Percentiles rank a stretch among this genome's conserved stretches.
These are phyloP conservation scores for Thymus mandschuricus DNA, from an alignment of 257 asterid species.

Conservation along the genomic window DNA sequence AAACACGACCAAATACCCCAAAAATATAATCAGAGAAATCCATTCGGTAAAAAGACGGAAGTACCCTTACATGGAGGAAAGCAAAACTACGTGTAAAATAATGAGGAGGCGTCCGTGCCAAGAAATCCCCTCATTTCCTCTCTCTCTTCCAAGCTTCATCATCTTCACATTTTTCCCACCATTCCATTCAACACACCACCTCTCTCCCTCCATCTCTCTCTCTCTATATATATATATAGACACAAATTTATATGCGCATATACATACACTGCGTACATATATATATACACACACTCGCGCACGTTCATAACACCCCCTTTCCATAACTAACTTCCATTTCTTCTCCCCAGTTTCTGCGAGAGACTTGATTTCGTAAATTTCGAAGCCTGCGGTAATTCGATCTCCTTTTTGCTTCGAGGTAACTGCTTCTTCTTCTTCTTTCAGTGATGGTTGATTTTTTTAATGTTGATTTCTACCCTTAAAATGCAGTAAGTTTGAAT, in stretches of 20 bases:
- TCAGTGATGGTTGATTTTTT: no score
- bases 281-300: constrained; percentile 23
- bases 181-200: no score
- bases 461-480: background rate
- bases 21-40: no score
- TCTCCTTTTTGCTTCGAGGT: constrained; percentile 34
- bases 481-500: background rate
- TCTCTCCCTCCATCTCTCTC: background rate
- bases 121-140: constrained; percentile 51
- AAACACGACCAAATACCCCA: background rate
- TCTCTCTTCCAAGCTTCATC: constrained; percentile 50
- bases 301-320: constrained; percentile 32
- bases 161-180: constrained; percentile 1
- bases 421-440: background rate
- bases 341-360: constrained; percentile 31
- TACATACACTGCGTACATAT: background rate
- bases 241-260: background rate
- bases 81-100: constrained; percentile 43
- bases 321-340: constrained; percentile 33
- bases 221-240: background rate
- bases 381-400: constrained; percentile 16
- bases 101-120: constrained; percentile 63
- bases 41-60: background rate
- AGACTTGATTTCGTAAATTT: constrained; percentile 19
- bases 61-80: background rate